Evolutionary conservation across 805 yeast genomes (phyloP), one percentile per base, ranked within the genome.

Genomic region (Candida anglica): DNA sequence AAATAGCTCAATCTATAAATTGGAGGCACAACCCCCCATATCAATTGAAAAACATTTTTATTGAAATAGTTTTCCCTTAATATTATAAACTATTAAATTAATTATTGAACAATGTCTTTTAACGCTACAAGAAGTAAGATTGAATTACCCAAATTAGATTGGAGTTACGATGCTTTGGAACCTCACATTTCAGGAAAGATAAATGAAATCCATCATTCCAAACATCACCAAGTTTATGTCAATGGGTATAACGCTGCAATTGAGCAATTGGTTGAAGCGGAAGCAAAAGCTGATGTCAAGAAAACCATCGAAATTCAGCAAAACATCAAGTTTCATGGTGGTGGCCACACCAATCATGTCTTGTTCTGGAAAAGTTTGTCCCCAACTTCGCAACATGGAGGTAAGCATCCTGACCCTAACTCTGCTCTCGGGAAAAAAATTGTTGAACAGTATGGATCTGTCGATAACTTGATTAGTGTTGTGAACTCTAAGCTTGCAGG

Each of bases 341-440:
- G 75, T 34, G 75, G 75, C 15, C 69, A 70, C 56, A 60, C 67
- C 40, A 71, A 71, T 58, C 77, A 71, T 42, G 60, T 68, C 33
- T 55, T 70, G 40, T 71, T 71, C 56, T 71, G 74, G 74, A 66
- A 69, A 43, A 67, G 62, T 46, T 60, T 71, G 51, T 63, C 74
- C 6, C 75, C 77, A 14, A 56, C 46, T 37, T 56, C 54, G 37
- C 54, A 55, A 37, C 69, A 69, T 30, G 77, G 77, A 15, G 97
- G 96, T 54, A 70, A 71, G 51, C 60, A 68, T 25, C 80, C 86
- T 33, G 22, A 46, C 11, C 38, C 71, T 28, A 71, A 75, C 28
- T 48, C 63, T 3, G 64, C 58, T 18, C 52, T 71, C 30, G 71
- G 64, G 38, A 50, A 52, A 43, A 55, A 53, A 38, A 64, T 71